phyloP scores from a whole-genome alignment of 768 basidiomycete genomes.

The Suillus decipiens region DNA sequence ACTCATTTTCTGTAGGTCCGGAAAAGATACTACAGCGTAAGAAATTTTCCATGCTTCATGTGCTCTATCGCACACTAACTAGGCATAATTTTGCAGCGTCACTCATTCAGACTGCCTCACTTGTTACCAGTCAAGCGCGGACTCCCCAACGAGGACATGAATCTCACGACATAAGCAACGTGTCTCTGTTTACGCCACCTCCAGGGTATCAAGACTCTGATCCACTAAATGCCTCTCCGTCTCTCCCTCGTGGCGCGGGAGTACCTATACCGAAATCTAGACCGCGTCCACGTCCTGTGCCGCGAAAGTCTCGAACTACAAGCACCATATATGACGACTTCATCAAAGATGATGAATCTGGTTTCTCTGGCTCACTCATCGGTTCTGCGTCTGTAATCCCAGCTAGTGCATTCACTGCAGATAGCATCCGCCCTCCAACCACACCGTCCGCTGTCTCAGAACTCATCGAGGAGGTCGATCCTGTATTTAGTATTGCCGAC shows the following conservation, averaged over 20 bases:
- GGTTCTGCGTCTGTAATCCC: constrained; percentile 18
- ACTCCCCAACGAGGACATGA: constrained; percentile 18
- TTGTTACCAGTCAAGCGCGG: constrained; percentile 17
- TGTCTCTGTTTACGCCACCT: constrained; percentile 33
- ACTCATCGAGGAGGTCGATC: constrained; percentile 20
- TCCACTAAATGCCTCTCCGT: constrained; percentile 16
- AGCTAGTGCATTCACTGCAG: constrained; percentile 16
- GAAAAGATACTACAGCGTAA: neutral
- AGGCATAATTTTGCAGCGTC: constrained; percentile 12
- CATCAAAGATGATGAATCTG: constrained; percentile 5
- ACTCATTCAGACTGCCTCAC: constrained; percentile 21
- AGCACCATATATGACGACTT: constrained; percentile 3
- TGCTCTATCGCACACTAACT: neutral
- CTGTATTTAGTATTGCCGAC: constrained; percentile 50
- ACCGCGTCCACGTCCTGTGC: constrained; percentile 34
- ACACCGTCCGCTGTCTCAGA: constrained; percentile 17
- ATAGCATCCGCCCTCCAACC: constrained; percentile 24
- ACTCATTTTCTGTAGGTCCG: neutral
- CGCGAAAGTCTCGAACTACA: constrained; percentile 4
- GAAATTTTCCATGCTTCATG: neutral
- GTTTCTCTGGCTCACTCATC: constrained; percentile 24
- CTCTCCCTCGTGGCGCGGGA: constrained; percentile 9
- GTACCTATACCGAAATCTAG: constrained; percentile 15
- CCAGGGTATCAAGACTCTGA: neutral
- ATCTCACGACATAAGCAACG: constrained; percentile 10